Percentiles rank a stretch among this genome's conserved stretches.
phyloP scores from a whole-genome alignment of 768 basidiomycete genomes.

The Lentinula sp. region DNA sequence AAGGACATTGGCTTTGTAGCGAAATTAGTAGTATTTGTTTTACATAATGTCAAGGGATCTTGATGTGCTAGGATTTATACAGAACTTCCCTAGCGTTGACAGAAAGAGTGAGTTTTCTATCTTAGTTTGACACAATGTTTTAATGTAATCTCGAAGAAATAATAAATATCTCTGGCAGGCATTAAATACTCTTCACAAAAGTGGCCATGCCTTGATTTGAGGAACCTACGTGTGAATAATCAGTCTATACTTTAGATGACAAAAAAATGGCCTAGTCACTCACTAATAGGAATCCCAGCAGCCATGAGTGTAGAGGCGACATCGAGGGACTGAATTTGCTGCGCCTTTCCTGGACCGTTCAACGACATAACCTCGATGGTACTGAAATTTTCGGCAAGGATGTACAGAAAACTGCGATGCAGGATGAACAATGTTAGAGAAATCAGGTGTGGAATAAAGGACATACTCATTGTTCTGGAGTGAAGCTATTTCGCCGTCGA shows the following conservation, averaged over 20 bases:
- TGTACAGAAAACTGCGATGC: slow-evolving; percentile 29
- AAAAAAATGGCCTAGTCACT: slow-evolving; percentile 7
- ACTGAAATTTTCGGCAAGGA: slow-evolving; percentile 30
- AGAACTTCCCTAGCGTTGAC: no score
- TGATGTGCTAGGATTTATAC: no score
- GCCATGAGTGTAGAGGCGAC: slow-evolving; percentile 22
- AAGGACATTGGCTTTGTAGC: no score
- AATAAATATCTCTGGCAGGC: no score
- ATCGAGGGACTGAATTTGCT: slow-evolving; percentile 23
- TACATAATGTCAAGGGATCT: no score
- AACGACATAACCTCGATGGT: slow-evolving; percentile 33
- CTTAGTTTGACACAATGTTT: no score
- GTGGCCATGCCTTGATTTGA: slow-evolving; percentile 12
- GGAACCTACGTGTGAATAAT: background rate
- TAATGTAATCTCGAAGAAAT: no score
- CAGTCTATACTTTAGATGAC: background rate
- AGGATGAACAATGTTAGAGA: no score
- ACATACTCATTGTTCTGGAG: slow-evolving; percentile 32
- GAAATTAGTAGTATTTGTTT: no score
- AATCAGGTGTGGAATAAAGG: background rate
- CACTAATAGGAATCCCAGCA: slow-evolving; percentile 26
- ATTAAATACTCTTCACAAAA: slow-evolving; percentile 9
- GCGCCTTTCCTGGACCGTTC: slow-evolving; percentile 26
- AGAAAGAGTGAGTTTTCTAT: no score
- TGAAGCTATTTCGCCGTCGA: slow-evolving; percentile 33